These are phyloP conservation scores for Penicillium manginii DNA, from an alignment of 495 filamentous ascomycete genomes.

Conservation along the genomic window DNA sequence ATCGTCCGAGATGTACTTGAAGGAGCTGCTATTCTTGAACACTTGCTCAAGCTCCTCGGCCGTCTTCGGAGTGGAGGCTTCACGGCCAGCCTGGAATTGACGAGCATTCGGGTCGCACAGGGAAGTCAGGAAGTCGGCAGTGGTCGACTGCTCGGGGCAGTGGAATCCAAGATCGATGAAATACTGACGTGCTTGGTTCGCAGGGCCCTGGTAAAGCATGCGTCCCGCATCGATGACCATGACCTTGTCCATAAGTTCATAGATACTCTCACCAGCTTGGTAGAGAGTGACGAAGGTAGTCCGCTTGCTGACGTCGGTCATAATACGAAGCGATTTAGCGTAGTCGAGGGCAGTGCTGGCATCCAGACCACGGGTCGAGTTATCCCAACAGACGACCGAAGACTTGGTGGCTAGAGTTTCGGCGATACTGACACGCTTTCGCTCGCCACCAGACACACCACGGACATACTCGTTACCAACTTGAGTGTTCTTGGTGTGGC, in stretches of 20 bases:
- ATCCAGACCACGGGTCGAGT: slow-evolving; percentile 81
- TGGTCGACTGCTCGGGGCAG: slow-evolving; percentile 69
- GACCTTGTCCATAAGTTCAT: slow-evolving; percentile 80
- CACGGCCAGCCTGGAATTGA: slow-evolving; percentile 64
- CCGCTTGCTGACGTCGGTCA: slow-evolving; percentile 80
- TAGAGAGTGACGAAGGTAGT: slow-evolving; percentile 86
- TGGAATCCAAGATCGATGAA: slow-evolving; percentile 71
- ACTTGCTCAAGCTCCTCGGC: slow-evolving; percentile 63
- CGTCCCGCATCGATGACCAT: slow-evolving; percentile 67
- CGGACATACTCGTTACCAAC: slow-evolving; percentile 86
- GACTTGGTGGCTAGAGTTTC: slow-evolving; percentile 71
- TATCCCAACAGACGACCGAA: slow-evolving; percentile 69
- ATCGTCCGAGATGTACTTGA: slow-evolving; percentile 58
- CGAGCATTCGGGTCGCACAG: slow-evolving; percentile 77
- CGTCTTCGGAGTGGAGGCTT: slow-evolving; percentile 64
- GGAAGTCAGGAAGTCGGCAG: slow-evolving; percentile 75
- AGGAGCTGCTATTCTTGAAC: slow-evolving; percentile 57
- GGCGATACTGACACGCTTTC: slow-evolving; percentile 72
- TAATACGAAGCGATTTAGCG: slow-evolving; percentile 73
- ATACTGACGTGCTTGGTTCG: slow-evolving; percentile 65
- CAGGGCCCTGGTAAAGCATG: slow-evolving; percentile 67
- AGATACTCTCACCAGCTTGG: slow-evolving; percentile 83
- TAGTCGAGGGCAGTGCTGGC: slow-evolving; percentile 81
- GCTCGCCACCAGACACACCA: slow-evolving; percentile 71
- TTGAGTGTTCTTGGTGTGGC: slow-evolving; percentile 78